Conservation (phyloP, 257 asterid genomes). For the Cynanchum wilfordii region DNA sequence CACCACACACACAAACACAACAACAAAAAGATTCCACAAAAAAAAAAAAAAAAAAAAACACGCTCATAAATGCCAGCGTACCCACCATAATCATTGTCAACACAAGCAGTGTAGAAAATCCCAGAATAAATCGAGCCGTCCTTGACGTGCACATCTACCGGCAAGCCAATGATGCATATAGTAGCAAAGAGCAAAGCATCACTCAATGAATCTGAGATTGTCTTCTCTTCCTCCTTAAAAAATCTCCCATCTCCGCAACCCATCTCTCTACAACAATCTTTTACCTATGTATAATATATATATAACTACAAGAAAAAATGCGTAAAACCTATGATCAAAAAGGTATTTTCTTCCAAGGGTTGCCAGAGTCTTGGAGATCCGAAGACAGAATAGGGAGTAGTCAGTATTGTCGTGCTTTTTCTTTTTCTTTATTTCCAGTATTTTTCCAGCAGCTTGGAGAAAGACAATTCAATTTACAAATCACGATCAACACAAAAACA, state of each 20-base stretch:
- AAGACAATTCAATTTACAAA: not conserved
- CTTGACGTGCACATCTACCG: constrained; percentile 73
- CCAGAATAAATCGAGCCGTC: constrained; percentile 90
- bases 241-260: constrained; percentile 47
- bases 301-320: not conserved
- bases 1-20: not conserved
- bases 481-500: constrained; percentile 9
- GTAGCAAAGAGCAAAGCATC: constrained; percentile 66
- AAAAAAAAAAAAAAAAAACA: constrained; percentile 7
- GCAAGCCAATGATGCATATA: constrained; percentile 66
- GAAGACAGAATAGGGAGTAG: not conserved
- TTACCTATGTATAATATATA: not conserved
- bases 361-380: constrained; percentile 12
- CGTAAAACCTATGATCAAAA: not conserved
- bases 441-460: not conserved
- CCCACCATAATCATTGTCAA: constrained; percentile 63
- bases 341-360: not conserved
- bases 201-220: constrained; percentile 30
- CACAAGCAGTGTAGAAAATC: constrained; percentile 67
- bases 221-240: constrained; percentile 33
- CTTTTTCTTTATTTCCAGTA: not conserved
- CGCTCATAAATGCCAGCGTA: not conserved
- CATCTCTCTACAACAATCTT: constrained; percentile 28
- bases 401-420: not conserved
- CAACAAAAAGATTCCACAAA: constrained; percentile 7